phyloP scores from a whole-genome alignment of 2,329 filamentous ascomycete genomes.

The Lasiodiplodia sp. region DNA sequence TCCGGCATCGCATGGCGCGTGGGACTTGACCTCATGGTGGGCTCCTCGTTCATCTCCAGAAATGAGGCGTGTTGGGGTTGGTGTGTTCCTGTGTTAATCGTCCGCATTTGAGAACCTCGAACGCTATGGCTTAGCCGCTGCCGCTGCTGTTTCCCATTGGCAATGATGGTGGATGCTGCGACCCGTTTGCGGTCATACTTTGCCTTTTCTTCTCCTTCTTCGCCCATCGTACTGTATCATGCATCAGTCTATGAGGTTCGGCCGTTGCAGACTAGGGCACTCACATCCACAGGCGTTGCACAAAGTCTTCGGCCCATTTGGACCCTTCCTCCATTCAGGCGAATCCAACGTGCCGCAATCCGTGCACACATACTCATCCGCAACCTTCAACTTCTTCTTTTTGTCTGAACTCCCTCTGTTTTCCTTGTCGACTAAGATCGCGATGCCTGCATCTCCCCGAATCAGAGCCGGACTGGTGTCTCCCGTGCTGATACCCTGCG shows the following conservation, averaged over 20 bases:
- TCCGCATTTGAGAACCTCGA: neutral
- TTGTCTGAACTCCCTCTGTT: constrained; percentile 73
- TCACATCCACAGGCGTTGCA: constrained; percentile 93
- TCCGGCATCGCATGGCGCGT: constrained; percentile 6
- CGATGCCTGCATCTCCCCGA: constrained; percentile 84
- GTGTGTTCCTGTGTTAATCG: neutral
- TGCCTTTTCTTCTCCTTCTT: constrained; percentile 79
- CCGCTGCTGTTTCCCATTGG: constrained; percentile 29
- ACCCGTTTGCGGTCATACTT: constrained; percentile 10
- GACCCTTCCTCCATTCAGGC: constrained; percentile 95
- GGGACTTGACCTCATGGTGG: constrained; percentile 9
- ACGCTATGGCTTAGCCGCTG: constrained; percentile 21
- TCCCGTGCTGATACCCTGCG: constrained; percentile 85
- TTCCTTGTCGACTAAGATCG: constrained; percentile 81
- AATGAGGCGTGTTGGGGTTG: constrained; percentile 7
- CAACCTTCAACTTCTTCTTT: constrained; percentile 82
- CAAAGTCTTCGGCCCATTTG: constrained; percentile 88
- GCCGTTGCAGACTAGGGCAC: constrained; percentile 37
- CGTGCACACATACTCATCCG: constrained; percentile 90
- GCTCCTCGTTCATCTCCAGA: constrained; percentile 8
- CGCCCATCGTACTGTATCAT: constrained; percentile 60
- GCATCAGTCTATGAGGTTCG: constrained; percentile 28
- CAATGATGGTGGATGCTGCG: constrained; percentile 23
- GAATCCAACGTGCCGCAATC: constrained; percentile 95
- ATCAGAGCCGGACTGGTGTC: constrained; percentile 81